phyloP scores from a whole-genome alignment of 495 filamentous ascomycete species.

The Neurospora discreta region DNA sequence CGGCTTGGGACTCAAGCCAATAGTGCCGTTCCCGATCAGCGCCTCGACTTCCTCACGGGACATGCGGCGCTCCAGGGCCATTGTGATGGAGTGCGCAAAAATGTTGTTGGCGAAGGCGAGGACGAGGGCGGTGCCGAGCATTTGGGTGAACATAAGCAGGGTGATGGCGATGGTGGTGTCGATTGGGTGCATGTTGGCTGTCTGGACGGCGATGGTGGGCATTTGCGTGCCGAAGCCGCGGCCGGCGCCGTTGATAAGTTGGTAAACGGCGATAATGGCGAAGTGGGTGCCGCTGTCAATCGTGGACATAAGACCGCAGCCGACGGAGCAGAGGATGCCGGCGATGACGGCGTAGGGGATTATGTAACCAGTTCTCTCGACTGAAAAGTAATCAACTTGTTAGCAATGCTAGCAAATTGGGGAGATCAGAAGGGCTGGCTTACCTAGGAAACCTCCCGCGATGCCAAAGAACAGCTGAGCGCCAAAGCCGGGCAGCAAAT shows the following conservation, averaged over 20 bases:
- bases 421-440: slow-evolving; percentile 16
- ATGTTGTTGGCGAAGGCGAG: slow-evolving; percentile 46
- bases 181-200: slow-evolving; percentile 27
- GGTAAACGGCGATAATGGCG: slow-evolving; percentile 49
- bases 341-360: slow-evolving; percentile 44
- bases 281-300: slow-evolving; percentile 34
- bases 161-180: slow-evolving; percentile 51
- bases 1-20: neutral
- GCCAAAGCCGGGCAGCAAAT: slow-evolving; percentile 36
- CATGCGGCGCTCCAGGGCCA: neutral
- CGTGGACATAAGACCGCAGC: slow-evolving; percentile 49
- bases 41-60: neutral
- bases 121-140: slow-evolving; percentile 50
- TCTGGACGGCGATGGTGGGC: slow-evolving; percentile 40
- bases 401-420: slow-evolving; percentile 5
- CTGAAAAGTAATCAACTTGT: no score
- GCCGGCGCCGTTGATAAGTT: slow-evolving; percentile 54
- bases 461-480: slow-evolving; percentile 35
- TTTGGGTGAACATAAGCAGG: slow-evolving; percentile 51
- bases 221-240: slow-evolving; percentile 52
- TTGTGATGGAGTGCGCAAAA: slow-evolving; percentile 40
- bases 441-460: slow-evolving; percentile 37
- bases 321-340: slow-evolving; percentile 41
- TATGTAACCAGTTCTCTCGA: slow-evolving; percentile 42
- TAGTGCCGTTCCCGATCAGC: neutral